A percentile compares a stretch with the other conserved stretches of the same genome.
phyloP scores from a whole-genome alignment of 441 rosid genomes.

The Erodium trifolium region DNA sequence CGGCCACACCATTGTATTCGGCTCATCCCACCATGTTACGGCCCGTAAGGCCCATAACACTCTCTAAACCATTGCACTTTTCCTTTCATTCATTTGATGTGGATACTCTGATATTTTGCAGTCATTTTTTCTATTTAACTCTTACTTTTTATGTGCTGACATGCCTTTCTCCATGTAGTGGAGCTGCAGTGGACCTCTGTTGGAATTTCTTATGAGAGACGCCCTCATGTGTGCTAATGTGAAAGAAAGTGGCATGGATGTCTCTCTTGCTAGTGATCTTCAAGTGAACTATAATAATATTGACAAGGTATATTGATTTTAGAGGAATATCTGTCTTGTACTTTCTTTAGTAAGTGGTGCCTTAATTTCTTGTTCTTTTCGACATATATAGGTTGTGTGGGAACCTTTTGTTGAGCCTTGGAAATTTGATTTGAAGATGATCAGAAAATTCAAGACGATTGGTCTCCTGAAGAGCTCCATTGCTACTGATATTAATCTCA shows the following conservation, averaged over 20 bases:
- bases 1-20: no score
- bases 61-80: background rate
- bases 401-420: constrained; percentile 94
- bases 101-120: background rate
- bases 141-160: constrained; percentile 11
- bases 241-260: constrained; percentile 39
- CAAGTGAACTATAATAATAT: constrained; percentile 79
- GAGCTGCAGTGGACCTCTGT: constrained; percentile 75
- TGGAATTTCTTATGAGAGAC: constrained; percentile 59
- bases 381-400: constrained; percentile 60
- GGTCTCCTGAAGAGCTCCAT: constrained; percentile 45
- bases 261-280: constrained; percentile 52
- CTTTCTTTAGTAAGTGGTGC: constrained; percentile 13
- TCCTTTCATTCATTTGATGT: constrained; percentile 1
- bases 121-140: background rate
- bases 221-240: constrained; percentile 36
- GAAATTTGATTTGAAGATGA: constrained; percentile 54
- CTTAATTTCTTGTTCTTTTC: constrained; percentile 20
- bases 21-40: no score
- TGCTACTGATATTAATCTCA: constrained; percentile 52
- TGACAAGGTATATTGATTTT: constrained; percentile 52
- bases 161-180: constrained; percentile 45
- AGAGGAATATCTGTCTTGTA: constrained; percentile 12
- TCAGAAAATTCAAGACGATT: constrained; percentile 43
- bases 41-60: no score